Evolutionary conservation across 805 yeast genomes (phyloP), one percentile per base, ranked within the genome.

Genomic region (Schwanniomyces pseudopolymorphus): DNA sequence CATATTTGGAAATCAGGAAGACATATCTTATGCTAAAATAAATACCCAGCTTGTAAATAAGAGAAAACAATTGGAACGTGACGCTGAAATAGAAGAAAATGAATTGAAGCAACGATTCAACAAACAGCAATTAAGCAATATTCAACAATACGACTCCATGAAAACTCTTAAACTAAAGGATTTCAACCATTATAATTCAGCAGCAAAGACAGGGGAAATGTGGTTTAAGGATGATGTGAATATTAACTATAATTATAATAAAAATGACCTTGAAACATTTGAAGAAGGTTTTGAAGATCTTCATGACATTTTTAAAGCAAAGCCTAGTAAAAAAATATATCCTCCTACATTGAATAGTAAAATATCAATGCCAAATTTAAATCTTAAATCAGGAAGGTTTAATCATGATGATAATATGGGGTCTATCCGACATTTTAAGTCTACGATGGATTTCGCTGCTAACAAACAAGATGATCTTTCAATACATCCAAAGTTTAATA

Each of bases 1-100:
- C 43, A 62, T 69, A 10, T 68, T 69, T 51, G 73, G 72, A 13
- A 57, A 59, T 40, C 70, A 67, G 41, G 73, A 67, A 50, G 60
- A 65, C 40, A 72, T 71, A 2, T 59, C 66, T 9, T 66, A 69
- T 45, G 48, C 57, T 22, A 58, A 60, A 39, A 61, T 67, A 38
- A 57, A 59, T 44, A 60, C 60, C 20, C 56, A 54, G 26, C 52
- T 69, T 33, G 39, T 49, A 5, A 54, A 53, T 39, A 62, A 63
- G 17, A 56, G 58, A 44, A 47, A 50, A 25, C 54, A 59, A 39
- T 51, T 67, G 26, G 63, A 61, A 46, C 53, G 54, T 21, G 65
- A 64, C 40, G 74, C 74, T 0, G 70, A 64, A 33, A 28, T 53
- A 10, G 76, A 70, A 46, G 74, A 72, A 35, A 48, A 37, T 20